Conservation (phyloP, 2,329 filamentous ascomycete genomes). For the Fusarium drepaniforme region DNA sequence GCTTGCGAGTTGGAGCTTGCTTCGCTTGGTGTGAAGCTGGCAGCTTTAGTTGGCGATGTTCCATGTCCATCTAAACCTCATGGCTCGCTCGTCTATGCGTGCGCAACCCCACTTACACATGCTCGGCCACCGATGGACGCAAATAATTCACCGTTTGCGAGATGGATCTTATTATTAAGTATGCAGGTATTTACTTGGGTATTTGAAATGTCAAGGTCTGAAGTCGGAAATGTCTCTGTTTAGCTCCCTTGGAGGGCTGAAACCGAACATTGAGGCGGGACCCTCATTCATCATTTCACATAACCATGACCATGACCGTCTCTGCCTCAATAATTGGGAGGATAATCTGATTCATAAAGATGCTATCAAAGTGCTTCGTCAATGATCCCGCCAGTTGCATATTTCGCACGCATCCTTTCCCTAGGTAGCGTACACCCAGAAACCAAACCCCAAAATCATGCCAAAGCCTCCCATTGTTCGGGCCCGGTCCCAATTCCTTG, state of each 20-base stretch:
- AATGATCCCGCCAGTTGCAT: constrained; percentile 16
- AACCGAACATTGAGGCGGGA: constrained; percentile 33
- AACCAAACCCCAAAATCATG: constrained; percentile 5
- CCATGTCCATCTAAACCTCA: constrained; percentile 21
- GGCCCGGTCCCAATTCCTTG: not conserved
- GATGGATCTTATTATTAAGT: not conserved
- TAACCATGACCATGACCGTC: not conserved
- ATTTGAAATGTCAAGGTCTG: constrained; percentile 3
- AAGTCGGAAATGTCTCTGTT: constrained; percentile 39
- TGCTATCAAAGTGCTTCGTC: constrained; percentile 16
- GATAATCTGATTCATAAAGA: not conserved
- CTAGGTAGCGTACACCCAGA: constrained; percentile 15
- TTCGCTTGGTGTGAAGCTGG: constrained; percentile 22
- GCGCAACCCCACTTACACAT: constrained; percentile 11
- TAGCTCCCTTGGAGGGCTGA: constrained; percentile 28
- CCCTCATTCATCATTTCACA: constrained; percentile 9
- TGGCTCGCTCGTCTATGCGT: constrained; percentile 4
- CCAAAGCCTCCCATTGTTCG: constrained; percentile 3
- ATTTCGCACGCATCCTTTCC: constrained; percentile 10
- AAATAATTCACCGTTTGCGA: not conserved
- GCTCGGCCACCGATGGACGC: not conserved
- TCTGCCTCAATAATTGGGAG: not conserved
- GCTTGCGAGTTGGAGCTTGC: constrained; percentile 34
- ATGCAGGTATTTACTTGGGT: not conserved
- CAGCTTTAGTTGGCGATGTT: constrained; percentile 13